These are phyloP conservation scores for Neurospora sp. DNA, from an alignment of 495 filamentous ascomycete species.

Conservation along the genomic window DNA sequence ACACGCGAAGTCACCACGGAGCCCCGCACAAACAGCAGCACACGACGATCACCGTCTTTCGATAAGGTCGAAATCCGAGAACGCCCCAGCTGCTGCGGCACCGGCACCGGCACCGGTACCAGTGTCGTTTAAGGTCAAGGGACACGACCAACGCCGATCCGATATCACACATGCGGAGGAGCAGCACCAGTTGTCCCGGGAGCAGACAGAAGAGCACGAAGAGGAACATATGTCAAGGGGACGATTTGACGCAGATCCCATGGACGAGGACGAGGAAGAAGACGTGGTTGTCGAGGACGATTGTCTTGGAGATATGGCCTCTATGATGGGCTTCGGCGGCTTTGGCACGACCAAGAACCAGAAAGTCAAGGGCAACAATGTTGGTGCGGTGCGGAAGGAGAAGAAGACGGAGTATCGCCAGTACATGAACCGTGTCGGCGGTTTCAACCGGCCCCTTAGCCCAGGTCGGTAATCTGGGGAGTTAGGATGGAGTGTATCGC, in stretches of 20 bases:
- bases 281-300: slow-evolving; percentile 52
- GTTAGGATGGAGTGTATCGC: not conserved
- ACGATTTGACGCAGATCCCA: slow-evolving; percentile 27
- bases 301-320: slow-evolving; percentile 61
- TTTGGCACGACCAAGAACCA: slow-evolving; percentile 86
- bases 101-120: slow-evolving; percentile 5
- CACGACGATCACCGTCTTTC: slow-evolving; percentile 13
- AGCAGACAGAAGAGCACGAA: slow-evolving; percentile 12
- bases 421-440: slow-evolving; percentile 97
- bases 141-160: slow-evolving; percentile 25
- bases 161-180: slow-evolving; percentile 26
- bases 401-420: slow-evolving; percentile 94
- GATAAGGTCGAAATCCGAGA: slow-evolving; percentile 12
- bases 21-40: slow-evolving; percentile 9
- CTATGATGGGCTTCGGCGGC: slow-evolving; percentile 76
- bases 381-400: slow-evolving; percentile 78
- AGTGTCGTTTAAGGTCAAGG: slow-evolving; percentile 29
- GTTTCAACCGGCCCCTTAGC: slow-evolving; percentile 86
- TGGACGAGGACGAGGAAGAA: slow-evolving; percentile 38
- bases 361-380: slow-evolving; percentile 83
- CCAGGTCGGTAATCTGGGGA: slow-evolving; percentile 26
- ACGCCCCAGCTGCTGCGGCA: slow-evolving; percentile 31
- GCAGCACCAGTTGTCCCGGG: slow-evolving; percentile 5
- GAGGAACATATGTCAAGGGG: slow-evolving; percentile 8
- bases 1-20: slow-evolving; percentile 22